These are phyloP conservation scores for Ustilago cynodontis DNA, from an alignment of 1,284 basidiomycete species.

Conservation along the genomic window DNA sequence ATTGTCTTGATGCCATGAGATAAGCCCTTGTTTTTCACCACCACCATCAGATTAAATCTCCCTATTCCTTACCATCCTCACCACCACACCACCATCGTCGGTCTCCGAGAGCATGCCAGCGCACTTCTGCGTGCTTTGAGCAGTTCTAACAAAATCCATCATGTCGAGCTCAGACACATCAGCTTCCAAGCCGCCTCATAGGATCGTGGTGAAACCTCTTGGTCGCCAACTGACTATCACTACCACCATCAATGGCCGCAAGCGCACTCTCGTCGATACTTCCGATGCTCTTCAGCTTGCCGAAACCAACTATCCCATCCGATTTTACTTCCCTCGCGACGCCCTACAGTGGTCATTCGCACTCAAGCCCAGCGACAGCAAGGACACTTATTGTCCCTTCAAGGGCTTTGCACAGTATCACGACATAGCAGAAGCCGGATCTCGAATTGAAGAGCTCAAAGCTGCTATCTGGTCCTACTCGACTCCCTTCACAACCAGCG, in stretches of 20 bases:
- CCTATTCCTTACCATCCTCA: background rate
- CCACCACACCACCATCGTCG: background rate
- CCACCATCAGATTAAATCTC: background rate
- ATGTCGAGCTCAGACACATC: conserved; percentile 27
- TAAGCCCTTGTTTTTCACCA: background rate
- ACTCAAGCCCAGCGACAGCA: conserved; percentile 26
- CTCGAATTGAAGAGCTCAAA: conserved; percentile 23
- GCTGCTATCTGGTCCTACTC: conserved; percentile 46
- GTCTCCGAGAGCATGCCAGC: background rate
- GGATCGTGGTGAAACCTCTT: conserved; percentile 32
- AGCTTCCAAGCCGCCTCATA: conserved; percentile 35
- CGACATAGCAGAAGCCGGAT: conserved; percentile 28
- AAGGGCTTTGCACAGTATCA: conserved; percentile 48
- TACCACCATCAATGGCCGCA: conserved; percentile 26
- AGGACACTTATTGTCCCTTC: conserved; percentile 48
- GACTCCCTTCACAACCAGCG: conserved; percentile 33
- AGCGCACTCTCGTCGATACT: conserved; percentile 36
- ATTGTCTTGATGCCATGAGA: background rate
- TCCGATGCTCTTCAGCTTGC: conserved; percentile 36
- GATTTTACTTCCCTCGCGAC: conserved; percentile 48
- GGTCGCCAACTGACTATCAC: conserved; percentile 33
- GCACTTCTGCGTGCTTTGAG: background rate
- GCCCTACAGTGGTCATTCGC: conserved; percentile 37
- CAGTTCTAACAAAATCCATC: background rate
- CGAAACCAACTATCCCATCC: conserved; percentile 39